Percentiles rank a stretch among this genome's conserved stretches.
Conservation (phyloP, 225 moss, liverwort and hornwort genomes). For the Takakia lepidozioides region DNA sequence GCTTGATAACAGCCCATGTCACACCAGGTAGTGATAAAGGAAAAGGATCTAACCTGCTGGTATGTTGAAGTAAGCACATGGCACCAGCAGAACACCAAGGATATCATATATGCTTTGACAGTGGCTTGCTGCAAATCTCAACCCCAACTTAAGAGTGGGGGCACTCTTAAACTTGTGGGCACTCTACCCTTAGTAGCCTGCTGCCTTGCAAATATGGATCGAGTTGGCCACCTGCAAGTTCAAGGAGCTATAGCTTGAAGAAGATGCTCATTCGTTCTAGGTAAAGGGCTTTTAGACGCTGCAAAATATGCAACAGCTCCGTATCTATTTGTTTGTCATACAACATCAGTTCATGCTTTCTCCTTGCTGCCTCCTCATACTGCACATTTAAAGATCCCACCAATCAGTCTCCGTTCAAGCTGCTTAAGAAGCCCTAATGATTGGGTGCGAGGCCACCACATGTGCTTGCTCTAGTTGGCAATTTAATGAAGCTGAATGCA, state of each 20-base stretch:
- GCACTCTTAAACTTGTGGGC: too few species aligned
- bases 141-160: too few species aligned
- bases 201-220: too few species aligned
- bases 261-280: slow-evolving; percentile 51
- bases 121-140: too few species aligned
- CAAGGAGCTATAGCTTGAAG: slow-evolving; percentile 40
- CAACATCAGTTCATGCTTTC: slow-evolving; percentile 29
- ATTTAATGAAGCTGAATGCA: background rate
- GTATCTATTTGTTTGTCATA: slow-evolving; percentile 20
- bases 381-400: slow-evolving; percentile 12
- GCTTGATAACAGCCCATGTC: too few species aligned
- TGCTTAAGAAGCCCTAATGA: background rate
- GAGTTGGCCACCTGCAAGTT: too few species aligned
- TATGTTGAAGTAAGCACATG: too few species aligned
- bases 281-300: slow-evolving; percentile 36
- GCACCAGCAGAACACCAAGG: too few species aligned
- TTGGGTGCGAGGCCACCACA: background rate
- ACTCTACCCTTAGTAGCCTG: too few species aligned
- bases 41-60: too few species aligned
- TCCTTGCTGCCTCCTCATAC: slow-evolving; percentile 34
- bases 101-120: too few species aligned
- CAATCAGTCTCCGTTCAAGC: background rate
- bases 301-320: slow-evolving; percentile 28
- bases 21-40: too few species aligned
- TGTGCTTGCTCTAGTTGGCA: background rate